Evolutionary conservation across 495 filamentous ascomycete species (phyloP).

Genomic region (Podospora pseudopauciseta): DNA sequence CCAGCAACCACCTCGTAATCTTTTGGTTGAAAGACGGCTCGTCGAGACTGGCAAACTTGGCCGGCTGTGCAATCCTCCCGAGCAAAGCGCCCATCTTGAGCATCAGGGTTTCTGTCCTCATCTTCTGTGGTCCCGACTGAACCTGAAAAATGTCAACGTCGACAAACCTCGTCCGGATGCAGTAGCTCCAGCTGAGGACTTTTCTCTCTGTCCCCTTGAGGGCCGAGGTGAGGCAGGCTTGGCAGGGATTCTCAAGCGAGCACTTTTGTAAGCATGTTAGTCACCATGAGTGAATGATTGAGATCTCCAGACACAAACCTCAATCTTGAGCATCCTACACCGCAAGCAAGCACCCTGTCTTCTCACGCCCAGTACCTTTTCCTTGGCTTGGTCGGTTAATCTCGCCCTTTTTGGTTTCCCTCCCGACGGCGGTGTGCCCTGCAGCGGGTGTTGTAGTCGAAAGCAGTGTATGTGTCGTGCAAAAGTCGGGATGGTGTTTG

Average conservation of each 20-base stretch:
- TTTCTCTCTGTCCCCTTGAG: constrained; percentile 24
- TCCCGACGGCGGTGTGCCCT: neutral
- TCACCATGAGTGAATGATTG: neutral
- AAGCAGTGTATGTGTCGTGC: constrained; percentile 26
- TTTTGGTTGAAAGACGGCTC: constrained; percentile 24
- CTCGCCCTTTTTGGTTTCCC: constrained; percentile 41
- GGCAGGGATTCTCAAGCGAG: constrained; percentile 27
- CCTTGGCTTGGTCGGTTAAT: constrained; percentile 55
- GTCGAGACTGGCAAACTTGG: constrained; percentile 21
- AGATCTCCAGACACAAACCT: constrained; percentile 17
- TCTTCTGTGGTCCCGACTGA: constrained; percentile 5
- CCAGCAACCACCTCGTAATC: constrained; percentile 29
- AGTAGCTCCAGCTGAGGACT: constrained; percentile 30
- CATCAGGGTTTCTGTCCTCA: constrained; percentile 29
- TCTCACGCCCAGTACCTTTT: constrained; percentile 63
- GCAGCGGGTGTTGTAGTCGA: constrained; percentile 7
- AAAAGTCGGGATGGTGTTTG: neutral
- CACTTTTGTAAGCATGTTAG: constrained; percentile 18
- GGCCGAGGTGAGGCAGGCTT: constrained; percentile 26
- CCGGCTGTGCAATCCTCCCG: constrained; percentile 25
- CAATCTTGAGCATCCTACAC: constrained; percentile 67
- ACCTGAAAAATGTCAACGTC: constrained; percentile 33
- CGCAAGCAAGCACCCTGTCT: constrained; percentile 70
- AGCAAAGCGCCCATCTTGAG: constrained; percentile 28
- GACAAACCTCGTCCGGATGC: constrained; percentile 25